Percentiles rank a stretch among this genome's conserved stretches.
Evolutionary conservation across 768 basidiomycete species (phyloP).

Genomic region (Boletus reticuloceps): DNA sequence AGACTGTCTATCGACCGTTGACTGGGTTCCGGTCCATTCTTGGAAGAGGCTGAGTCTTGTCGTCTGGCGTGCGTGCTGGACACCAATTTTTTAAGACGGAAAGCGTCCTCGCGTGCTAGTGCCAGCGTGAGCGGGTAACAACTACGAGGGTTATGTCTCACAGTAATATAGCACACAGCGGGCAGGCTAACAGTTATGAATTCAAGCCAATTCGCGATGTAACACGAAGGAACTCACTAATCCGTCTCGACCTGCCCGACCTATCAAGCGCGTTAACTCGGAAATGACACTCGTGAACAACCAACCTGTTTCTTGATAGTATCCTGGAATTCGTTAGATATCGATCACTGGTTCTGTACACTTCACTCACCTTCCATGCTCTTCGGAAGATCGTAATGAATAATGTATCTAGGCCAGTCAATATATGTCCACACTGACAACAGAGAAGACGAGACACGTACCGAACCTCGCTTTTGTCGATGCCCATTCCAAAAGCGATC

Average conservation of each 20-base stretch:
- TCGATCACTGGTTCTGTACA: background rate
- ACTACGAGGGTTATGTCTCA: slow-evolving; percentile 29
- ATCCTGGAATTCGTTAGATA: slow-evolving; percentile 45
- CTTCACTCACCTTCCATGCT: slow-evolving; percentile 67
- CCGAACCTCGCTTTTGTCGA: slow-evolving; percentile 80
- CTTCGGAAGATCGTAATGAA: slow-evolving; percentile 81
- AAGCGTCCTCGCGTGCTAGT: slow-evolving; percentile 73
- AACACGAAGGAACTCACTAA: slow-evolving; percentile 40
- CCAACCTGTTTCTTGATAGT: slow-evolving; percentile 84
- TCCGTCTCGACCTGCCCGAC: slow-evolving; percentile 79
- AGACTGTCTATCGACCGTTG: slow-evolving; percentile 68
- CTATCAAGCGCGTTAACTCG: slow-evolving; percentile 34
- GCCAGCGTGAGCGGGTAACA: background rate
- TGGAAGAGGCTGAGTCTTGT: slow-evolving; percentile 37
- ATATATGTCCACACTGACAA: background rate
- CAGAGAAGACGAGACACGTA: slow-evolving; percentile 18
- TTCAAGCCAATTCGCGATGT: background rate
- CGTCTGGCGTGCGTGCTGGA: slow-evolving; percentile 45
- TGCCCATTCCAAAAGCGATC: slow-evolving; percentile 84
- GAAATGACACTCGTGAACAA: background rate
- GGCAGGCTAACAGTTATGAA: slow-evolving; percentile 48
- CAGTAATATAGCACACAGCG: slow-evolving; percentile 86
- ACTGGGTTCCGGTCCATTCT: slow-evolving; percentile 58
- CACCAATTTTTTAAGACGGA: slow-evolving; percentile 54
- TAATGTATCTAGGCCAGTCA: slow-evolving; percentile 53